Base-by-base conservation (phyloP, 2,329 filamentous ascomycete genomes). In the Fusarium graminum region DNA sequence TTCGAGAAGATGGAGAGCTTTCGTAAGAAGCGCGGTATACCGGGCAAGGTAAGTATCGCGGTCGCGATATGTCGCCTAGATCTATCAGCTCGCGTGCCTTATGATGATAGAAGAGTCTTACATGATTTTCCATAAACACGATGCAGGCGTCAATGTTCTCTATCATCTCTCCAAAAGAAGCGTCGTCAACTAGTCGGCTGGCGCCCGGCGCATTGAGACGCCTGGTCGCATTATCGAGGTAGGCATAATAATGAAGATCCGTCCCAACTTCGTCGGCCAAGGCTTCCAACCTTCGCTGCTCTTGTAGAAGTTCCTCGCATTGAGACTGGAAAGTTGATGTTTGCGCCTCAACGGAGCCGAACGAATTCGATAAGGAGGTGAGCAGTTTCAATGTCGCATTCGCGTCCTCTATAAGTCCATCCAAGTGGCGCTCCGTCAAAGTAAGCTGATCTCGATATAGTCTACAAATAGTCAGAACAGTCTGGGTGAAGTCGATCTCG, bases 211-310 rank as follows among this genome's bases (percentile, higher is more conserved):
- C 94, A 81, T 98, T 98, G 58, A 99, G 86, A 14, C 93, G 87
- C 54, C 94, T 87, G 0, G 93, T 97, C 61, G 94, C 93, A 44
- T 90, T 93, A 67, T 99, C 95, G 7, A 99, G 85, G 74, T 97
- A 97, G 19, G 91, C 88, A 77, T 99, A 99, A 78, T 97, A 97
- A 74, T 94, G 90, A n/a, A 97, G 82, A 71, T 97, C 96, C 25
- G 92, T 91, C 26, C 92, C 90, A 56, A 99, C 90, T 59, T 93
- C 90, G 68, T 96, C 88, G 4, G 93, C 93, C 40, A 99, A 85
- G 67, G 85, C 86, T 63, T 92, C 89, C 39, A 97, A 84, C 25
- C 92, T 88, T 71, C 86, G 88, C 79, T 98, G 93, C 72, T 97
- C 94, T 2, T 86, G 83, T 29, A 98, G 81, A 4, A 99, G 84